These are phyloP conservation scores for Letharia columbiana DNA, from an alignment of 495 filamentous ascomycete species.

Conservation along the genomic window DNA sequence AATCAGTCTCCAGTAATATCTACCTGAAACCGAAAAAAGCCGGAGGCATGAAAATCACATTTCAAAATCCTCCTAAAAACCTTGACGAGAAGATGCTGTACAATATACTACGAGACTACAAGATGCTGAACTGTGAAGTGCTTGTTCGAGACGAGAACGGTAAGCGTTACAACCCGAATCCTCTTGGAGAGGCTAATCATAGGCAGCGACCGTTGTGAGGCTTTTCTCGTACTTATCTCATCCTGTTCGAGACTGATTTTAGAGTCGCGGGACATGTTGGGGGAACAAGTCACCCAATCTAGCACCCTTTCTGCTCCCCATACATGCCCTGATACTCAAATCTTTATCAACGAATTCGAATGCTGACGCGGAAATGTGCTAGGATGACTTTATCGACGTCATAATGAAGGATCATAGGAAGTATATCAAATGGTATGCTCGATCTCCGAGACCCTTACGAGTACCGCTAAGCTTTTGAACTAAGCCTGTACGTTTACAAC, in stretches of 20 bases:
- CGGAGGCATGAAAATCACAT: slow-evolving; percentile 97
- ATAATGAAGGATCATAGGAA: slow-evolving; percentile 99
- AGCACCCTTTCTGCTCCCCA: no score
- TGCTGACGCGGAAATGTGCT: no score
- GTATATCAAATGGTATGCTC: slow-evolving; percentile 71
- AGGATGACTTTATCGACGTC: slow-evolving; percentile 95
- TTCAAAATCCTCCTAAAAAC: slow-evolving; percentile 77
- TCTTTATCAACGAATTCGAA: no score
- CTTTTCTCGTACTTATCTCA: no score
- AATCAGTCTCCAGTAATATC: slow-evolving; percentile 61
- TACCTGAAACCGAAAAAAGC: slow-evolving; percentile 97
- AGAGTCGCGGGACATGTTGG: no score
- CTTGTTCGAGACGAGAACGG: slow-evolving; percentile 89
- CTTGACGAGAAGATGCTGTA: slow-evolving; percentile 96
- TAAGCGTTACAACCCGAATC: slow-evolving; percentile 25
- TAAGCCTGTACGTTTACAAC: slow-evolving; percentile 97
- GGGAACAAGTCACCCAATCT: no score
- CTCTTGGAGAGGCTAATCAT: slow-evolving; percentile 11
- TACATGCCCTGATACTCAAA: no score
- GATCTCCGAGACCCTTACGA: not conserved
- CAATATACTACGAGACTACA: slow-evolving; percentile 96
- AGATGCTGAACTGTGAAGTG: slow-evolving; percentile 96
- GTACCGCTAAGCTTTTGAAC: not conserved
- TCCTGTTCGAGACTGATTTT: no score
- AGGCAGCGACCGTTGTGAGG: slow-evolving; percentile 57